Conservation (phyloP, 2,329 filamentous ascomycete genomes). For the Apiospora sp. region DNA sequence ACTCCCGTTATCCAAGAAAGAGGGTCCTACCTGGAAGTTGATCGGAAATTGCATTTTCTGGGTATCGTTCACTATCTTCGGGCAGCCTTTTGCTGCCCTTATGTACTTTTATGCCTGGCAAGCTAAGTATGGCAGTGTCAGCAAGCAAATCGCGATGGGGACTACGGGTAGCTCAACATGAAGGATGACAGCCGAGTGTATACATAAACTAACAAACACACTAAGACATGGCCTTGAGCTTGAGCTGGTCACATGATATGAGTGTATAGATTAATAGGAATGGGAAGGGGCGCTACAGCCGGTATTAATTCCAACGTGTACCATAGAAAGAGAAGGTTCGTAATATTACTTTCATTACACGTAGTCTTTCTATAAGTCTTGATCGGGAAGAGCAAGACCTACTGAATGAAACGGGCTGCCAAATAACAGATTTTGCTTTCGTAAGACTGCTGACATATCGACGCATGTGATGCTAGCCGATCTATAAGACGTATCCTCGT, state of each 20-base stretch:
- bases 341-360: not conserved
- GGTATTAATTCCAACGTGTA: not conserved
- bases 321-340: not conserved
- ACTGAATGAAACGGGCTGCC: not conserved
- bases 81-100: conserved; percentile 90
- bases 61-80: conserved; percentile 94
- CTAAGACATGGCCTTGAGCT: not conserved
- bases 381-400: not conserved
- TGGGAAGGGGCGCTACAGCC: not conserved
- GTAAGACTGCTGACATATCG: no score
- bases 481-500: no score
- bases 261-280: not conserved
- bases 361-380: not conserved
- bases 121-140: conserved; percentile 91
- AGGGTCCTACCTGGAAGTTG: conserved; percentile 76
- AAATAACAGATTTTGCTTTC: not conserved
- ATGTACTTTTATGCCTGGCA: conserved; percentile 99
- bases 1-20: conserved; percentile 79
- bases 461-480: no score
- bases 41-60: conserved; percentile 95
- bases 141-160: conserved; percentile 44
- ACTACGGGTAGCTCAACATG: not conserved
- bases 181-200: not conserved
- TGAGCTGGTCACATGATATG: not conserved
- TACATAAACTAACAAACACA: not conserved